Evolutionary conservation across 179 eudicot genomes (phyloP), one percentile per base, ranked within the genome.

Genomic region (Silene vulgaris): DNA sequence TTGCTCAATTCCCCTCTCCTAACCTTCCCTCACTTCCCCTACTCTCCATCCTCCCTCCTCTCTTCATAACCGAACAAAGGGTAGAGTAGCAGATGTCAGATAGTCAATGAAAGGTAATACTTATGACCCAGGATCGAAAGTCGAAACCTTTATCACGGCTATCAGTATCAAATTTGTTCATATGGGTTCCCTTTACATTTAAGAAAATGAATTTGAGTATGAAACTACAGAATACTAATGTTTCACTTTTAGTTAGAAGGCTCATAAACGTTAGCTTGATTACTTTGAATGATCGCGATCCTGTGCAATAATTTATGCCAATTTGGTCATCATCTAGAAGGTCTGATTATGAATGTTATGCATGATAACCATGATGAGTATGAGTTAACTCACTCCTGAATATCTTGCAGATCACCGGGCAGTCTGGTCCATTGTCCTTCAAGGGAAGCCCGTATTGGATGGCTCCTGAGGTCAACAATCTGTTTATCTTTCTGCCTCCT

Each of bases 381-480:
- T 57, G 21, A 57, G 62, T 59, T 13, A 28, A 29, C 59, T 63
- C 74, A 43, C 8, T 64, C 68, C 32, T 28, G 74, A 79, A 19
- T 4, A 71, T 74, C 45, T 78, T 80, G 80, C 87, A 93, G 98
- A 86, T 93, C 62, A 81, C 93, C 20, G 98, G 98, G 56, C 91
- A 90, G 81, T 84, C 96, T 23, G 86, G 97, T 81, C 93, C 97
- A 32, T 78, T 90, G 80, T 94, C 98, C 69, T 89, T 94, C 71
- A 94, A 91, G 82, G 98, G 97, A 80, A 91, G 98, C 82, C 98
- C 98, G 28, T 90, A 93, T 75, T 93, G 98, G 98, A 91, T 93
- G 98, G 98, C 98, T 72, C 98, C 98, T 45, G 98, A 93, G 98
- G 98, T 93, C 35, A 73, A 88, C 40, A 71, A 20, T 66, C 30